Base-by-base conservation (phyloP, 139 green algal species). In the Mesostigma viride region DNA sequence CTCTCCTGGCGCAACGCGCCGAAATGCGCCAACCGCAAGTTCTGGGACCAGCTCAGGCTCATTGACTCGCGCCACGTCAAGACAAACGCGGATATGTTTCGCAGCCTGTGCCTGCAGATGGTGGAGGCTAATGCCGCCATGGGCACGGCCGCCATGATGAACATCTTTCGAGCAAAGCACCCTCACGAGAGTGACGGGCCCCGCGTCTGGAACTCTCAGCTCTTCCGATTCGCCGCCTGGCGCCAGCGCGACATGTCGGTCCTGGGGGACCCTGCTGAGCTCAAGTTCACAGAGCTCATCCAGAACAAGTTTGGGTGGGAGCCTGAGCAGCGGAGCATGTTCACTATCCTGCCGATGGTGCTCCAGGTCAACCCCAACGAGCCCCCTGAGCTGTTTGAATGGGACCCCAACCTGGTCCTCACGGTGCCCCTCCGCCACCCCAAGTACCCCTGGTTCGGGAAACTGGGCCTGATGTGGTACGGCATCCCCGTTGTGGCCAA, bases 171-270 rank as follows among this genome's bases (percentile, higher is more conserved):
- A 22, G 57, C 79, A 6, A n/a, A 36, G 24, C 72, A 81, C 62
- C 73, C 68, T 20, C 79, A 71, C 2, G 68, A 67, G 17, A 78
- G 40, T 11, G 3, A 65, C 11, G 79, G 79, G 3, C 65, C 76
- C 8, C 63, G 79, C 27, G 58, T 81, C 6, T 84, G 78, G 78
- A 84, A 82, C 68, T 69, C n/a, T 31, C 78, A 84, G 68, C 65
- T 84, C 0, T 62, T 81, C 28, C 46, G 73, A 32, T 74, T 62
- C 36, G 58, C 58, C 22, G 68, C 58, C 3, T 44, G 59, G 45
- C 32, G 58, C 11, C 31, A 32, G 28, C n/a, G 31, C 3, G 22
- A 65, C 32, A 35, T 31, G 34, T 30, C n/a, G 36, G 27, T 61
- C 5, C 36, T 63, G 5, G 68, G 68, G 3, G 68, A 74, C 24